Conservation (phyloP, 73 alveolate species). For the Paramecium pentaurelia region DNA sequence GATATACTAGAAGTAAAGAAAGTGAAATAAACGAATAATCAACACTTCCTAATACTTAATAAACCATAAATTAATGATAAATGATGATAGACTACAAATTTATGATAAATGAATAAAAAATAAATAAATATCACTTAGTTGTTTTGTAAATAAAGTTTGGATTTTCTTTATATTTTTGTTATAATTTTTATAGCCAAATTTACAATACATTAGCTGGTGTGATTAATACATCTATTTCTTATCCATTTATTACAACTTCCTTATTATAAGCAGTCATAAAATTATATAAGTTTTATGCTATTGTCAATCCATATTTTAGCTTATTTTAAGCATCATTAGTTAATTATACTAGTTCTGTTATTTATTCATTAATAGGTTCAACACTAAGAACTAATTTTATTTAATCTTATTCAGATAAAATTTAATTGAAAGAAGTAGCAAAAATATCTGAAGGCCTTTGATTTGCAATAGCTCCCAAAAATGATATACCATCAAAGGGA, state of each 20-base stretch:
- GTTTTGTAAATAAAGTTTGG: constrained; percentile 92
- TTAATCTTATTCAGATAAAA: constrained; percentile 57
- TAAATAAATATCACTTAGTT: constrained; percentile 4
- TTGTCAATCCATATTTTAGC: constrained; percentile 84
- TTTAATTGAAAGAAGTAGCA: constrained; percentile 77
- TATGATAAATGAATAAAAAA: neutral
- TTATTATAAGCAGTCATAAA: constrained; percentile 85
- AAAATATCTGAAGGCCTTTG: constrained; percentile 94
- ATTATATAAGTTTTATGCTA: constrained; percentile 86
- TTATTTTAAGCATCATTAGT: constrained; percentile 80
- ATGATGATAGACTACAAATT: neutral
- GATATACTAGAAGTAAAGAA: neutral
- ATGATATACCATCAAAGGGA: constrained; percentile 86
- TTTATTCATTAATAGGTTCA: constrained; percentile 78
- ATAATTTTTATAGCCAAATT: constrained; percentile 86
- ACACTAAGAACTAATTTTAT: constrained; percentile 82
- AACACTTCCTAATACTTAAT: neutral
- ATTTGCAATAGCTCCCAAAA: constrained; percentile 95
- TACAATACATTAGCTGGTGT: constrained; percentile 85
- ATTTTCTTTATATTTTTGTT: constrained; percentile 84
- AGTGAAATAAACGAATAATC: neutral
- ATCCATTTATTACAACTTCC: constrained; percentile 60
- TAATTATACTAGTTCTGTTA: constrained; percentile 69
- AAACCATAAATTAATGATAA: neutral
- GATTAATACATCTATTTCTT: constrained; percentile 69